Conservation (phyloP, 306 rosid species). For the Gastrolobium villosum region DNA sequence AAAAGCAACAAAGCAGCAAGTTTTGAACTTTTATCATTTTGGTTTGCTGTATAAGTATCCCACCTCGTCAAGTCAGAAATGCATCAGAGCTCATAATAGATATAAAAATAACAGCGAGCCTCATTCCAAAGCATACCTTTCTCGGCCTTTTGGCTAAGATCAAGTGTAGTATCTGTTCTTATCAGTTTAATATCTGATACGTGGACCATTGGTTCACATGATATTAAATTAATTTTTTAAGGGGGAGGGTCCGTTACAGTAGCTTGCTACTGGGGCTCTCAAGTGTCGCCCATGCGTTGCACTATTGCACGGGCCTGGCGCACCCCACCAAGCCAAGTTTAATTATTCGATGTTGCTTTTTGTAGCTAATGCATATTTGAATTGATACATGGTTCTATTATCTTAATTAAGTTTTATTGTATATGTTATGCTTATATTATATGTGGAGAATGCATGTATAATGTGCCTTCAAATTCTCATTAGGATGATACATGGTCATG, state of each 20-base stretch:
- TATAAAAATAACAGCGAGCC: no score
- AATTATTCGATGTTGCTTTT: no score
- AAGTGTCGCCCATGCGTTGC: neutral
- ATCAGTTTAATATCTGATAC: conserved; percentile 51
- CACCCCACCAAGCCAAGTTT: neutral
- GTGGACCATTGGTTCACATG: conserved; percentile 28
- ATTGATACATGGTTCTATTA: no score
- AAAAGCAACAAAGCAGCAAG: no score
- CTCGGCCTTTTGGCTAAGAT: conserved; percentile 52
- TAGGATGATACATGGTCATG: conserved; percentile 26
- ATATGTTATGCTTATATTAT: no score
- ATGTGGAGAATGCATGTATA: conserved; percentile 2
- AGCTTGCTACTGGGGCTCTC: conserved; percentile 26
- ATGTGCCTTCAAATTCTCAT: conserved; percentile 33
- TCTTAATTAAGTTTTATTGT: no score
- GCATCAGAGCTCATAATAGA: no score
- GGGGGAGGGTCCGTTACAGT: neutral
- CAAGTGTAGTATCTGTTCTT: conserved; percentile 54
- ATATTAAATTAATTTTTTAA: conserved; percentile 17
- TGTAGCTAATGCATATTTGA: no score
- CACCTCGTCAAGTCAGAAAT: no score
- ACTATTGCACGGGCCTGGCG: neutral
- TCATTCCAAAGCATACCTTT: neutral
- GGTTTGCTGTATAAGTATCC: no score
- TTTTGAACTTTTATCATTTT: no score